Base-by-base conservation (phyloP, 2,329 filamentous ascomycete genomes). In the Trichoderma oligosporum region DNA sequence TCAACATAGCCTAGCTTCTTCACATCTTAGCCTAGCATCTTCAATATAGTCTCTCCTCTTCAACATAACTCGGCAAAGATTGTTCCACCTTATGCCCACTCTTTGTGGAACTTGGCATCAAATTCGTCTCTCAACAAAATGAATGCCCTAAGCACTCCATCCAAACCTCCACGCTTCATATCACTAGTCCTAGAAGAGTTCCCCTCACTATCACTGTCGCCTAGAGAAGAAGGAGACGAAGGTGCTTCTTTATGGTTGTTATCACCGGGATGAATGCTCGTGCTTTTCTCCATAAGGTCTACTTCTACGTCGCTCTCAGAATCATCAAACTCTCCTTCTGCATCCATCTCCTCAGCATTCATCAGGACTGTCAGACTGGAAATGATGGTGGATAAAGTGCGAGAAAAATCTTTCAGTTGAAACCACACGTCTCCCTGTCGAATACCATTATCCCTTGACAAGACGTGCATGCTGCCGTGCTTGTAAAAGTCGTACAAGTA, bases 401-500 rank as follows among this genome's bases (percentile, higher is more conserved):
- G 66, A 0, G 73, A 78, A 54, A 80, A 81, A 60, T 78, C 76
- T 45, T 90, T 89, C 2, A 91, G 75, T 2, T 80, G 66, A 64
- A 87, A 91, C 88, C 88, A 92, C 7, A 89, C 78, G 45, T 91
- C 86, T 4, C 82, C 81, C 1, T 74, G 72, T 42, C 81, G 82
- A 65, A 93, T 84, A 2, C 79, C 77, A 66, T 93, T 92, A 27
- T 84, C 86, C 0, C 70, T 72, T 11, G 82, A 80, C 2, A 92
- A 72, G 0, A 83, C 79, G 1, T 76, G 67, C 20, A 85, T 68
- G 65, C 86, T 82, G 3, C 87, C 88, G 63, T 92, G 85, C 69
- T 84, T 88, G 77, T 83, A 91, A 71, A 91, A 93, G 68, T 92
- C 87, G 59, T 86, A 83, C 0, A 92, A 72, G 65, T 88, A 88